phyloP scores from a whole-genome alignment of 192 early-diverging fungal genomes.

The Polychytrium aggregatum region DNA sequence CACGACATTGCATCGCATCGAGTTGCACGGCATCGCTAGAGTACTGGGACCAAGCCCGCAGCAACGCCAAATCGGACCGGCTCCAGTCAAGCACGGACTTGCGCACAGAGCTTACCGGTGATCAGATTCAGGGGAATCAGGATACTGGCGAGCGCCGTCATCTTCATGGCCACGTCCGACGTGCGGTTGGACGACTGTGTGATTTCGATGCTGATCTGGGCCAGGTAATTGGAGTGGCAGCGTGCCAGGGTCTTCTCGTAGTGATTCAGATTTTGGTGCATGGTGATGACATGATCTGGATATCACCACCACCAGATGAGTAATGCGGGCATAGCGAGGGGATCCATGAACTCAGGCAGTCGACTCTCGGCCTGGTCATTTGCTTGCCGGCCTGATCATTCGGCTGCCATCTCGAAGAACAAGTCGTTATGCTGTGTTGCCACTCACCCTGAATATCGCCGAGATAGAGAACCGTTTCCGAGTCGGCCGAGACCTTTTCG shows the following conservation, averaged over 20 bases:
- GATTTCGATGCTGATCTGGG: conserved; percentile 65
- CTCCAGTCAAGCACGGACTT: too few relatives aligned
- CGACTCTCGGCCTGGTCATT: too few relatives aligned
- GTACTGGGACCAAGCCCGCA: too few relatives aligned
- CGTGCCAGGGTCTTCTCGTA: conserved; percentile 63
- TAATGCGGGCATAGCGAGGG: too few relatives aligned
- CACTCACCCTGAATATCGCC: conserved; percentile 44
- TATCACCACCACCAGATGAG: too few relatives aligned
- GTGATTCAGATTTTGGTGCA: conserved; percentile 54
- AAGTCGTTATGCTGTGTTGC: too few relatives aligned
- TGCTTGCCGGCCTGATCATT: too few relatives aligned
- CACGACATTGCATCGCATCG: too few relatives aligned
- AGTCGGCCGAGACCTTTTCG: conserved; percentile 22
- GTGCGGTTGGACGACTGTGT: conserved; percentile 60
- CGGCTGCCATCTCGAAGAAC: too few relatives aligned
- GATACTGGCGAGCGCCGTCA: conserved; percentile 81
- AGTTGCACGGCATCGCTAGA: too few relatives aligned
- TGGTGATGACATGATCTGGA: conserved; percentile 63
- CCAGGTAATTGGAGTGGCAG: conserved; percentile 72
- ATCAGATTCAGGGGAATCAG: conserved; percentile 84
- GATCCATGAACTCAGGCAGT: too few relatives aligned
- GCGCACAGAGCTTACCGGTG: conserved; percentile 64
- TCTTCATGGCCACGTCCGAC: conserved; percentile 75
- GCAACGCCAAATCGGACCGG: too few relatives aligned
- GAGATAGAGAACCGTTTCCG: conserved; percentile 42